Evolutionary conservation across 345 rosid genomes (phyloP).

Genomic region (Theobroma cacao): DNA sequence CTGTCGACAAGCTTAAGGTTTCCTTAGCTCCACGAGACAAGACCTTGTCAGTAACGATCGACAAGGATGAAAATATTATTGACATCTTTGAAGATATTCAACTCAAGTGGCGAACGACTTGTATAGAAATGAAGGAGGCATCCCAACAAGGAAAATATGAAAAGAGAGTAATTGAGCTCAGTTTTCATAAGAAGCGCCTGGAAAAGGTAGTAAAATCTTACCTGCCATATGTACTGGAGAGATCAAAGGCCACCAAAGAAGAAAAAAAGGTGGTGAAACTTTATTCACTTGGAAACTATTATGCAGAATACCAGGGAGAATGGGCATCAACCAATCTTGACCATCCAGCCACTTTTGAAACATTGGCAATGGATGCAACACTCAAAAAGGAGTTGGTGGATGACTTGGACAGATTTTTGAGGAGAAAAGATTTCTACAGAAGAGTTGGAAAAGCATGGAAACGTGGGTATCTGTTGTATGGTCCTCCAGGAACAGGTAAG

Average conservation of each 20-base stretch:
- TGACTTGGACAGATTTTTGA: constrained; percentile 31
- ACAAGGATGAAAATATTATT: constrained; percentile 16
- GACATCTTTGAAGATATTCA: constrained; percentile 24
- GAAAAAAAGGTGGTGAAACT: constrained; percentile 21
- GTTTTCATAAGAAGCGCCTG: constrained; percentile 19
- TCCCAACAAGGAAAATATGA: neutral
- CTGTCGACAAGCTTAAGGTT: neutral
- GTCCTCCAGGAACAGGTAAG: constrained; percentile 31
- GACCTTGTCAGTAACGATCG: constrained; percentile 4
- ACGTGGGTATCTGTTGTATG: constrained; percentile 22
- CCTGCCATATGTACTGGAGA: constrained; percentile 17
- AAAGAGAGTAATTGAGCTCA: constrained; percentile 2
- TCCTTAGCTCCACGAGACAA: neutral
- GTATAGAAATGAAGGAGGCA: constrained; percentile 12
- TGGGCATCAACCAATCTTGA: constrained; percentile 25
- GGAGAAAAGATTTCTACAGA: constrained; percentile 12
- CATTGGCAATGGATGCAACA: constrained; percentile 21
- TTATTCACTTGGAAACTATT: neutral
- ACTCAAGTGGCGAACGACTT: constrained; percentile 18
- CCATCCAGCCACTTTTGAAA: constrained; percentile 34
- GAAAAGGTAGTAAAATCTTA: constrained; percentile 15
- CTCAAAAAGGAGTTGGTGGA: constrained; percentile 22
- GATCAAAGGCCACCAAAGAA: constrained; percentile 15
- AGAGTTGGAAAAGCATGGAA: constrained; percentile 28
- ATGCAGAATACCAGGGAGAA: neutral